Evolutionary conservation across 2,329 filamentous ascomycete species (phyloP).

Genomic region (Fulvia fulva): DNA sequence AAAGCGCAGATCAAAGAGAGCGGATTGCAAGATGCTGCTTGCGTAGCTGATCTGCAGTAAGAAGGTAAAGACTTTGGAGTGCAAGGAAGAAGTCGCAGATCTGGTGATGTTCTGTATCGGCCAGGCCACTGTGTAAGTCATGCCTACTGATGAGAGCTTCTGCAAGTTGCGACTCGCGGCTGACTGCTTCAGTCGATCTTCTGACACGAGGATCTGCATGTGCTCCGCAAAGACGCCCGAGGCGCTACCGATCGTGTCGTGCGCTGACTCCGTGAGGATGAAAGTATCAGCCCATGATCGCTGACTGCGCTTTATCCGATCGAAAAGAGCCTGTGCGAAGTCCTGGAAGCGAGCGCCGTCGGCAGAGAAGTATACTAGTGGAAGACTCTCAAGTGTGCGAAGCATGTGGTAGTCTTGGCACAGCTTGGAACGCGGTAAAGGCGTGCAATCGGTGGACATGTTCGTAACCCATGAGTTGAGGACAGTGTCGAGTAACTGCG

Average conservation of each 20-base stretch:
- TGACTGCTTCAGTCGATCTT: slow-evolving; percentile 45
- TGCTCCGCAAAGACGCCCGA: slow-evolving; percentile 56
- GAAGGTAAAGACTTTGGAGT: slow-evolving; percentile 70
- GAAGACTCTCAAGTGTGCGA: slow-evolving; percentile 61
- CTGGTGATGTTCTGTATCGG: slow-evolving; percentile 68
- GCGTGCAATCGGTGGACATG: slow-evolving; percentile 67
- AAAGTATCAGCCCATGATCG: slow-evolving; percentile 66
- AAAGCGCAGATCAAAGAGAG: slow-evolving; percentile 34
- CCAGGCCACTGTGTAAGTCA: slow-evolving; percentile 46
- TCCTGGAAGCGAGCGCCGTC: slow-evolving; percentile 65
- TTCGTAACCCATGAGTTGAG: slow-evolving; percentile 74
- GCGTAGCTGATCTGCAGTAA: slow-evolving; percentile 74
- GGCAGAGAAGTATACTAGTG: slow-evolving; percentile 70
- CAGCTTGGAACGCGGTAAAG: slow-evolving; percentile 61
- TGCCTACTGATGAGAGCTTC: slow-evolving; percentile 13
- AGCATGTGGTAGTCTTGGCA: slow-evolving; percentile 66
- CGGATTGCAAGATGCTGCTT: slow-evolving; percentile 60
- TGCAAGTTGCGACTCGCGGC: slow-evolving; percentile 5
- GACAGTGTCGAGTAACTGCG: slow-evolving; percentile 66
- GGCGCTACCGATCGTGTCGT: slow-evolving; percentile 61
- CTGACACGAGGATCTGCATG: slow-evolving; percentile 55
- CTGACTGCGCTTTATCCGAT: slow-evolving; percentile 60
- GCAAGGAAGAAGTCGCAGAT: slow-evolving; percentile 58
- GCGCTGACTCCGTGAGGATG: slow-evolving; percentile 70
- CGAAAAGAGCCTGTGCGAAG: slow-evolving; percentile 68